A percentile compares a stretch with the other conserved stretches of the same genome.
Evolutionary conservation across 2,329 filamentous ascomycete species (phyloP).

Genomic region (Trichoderma lentiforme): DNA sequence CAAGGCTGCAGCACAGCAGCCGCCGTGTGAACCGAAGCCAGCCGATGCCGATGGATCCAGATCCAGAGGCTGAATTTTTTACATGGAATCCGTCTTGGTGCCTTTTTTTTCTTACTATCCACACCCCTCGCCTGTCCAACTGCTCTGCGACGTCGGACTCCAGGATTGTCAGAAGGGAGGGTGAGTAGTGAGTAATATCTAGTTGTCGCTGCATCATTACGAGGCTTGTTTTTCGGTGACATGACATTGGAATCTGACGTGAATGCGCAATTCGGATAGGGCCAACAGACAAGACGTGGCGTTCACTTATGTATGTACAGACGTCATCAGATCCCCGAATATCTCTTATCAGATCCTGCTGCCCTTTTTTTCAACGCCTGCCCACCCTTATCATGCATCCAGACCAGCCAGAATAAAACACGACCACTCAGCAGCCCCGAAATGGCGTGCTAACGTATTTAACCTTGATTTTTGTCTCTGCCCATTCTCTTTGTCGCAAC

Average conservation of each 20-base stretch:
- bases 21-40: constrained; percentile 19
- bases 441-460: constrained; percentile 5
- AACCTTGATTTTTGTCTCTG: constrained; percentile 13
- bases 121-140: not conserved
- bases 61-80: constrained; percentile 4
- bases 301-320: not conserved
- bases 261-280: not conserved
- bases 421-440: constrained; percentile 1
- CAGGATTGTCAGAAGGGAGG: not conserved
- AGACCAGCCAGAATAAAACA: not conserved
- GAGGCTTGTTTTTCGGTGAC: not conserved
- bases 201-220: not conserved
- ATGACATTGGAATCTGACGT: not conserved
- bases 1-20: not conserved
- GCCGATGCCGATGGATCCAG: constrained; percentile 10
- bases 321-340: not conserved
- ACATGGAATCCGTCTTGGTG: not conserved
- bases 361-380: not conserved
- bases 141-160: constrained; percentile 10
- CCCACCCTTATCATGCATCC: not conserved
- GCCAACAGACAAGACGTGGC: not conserved
- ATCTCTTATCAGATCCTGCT: not conserved
- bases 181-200: not conserved
- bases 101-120: not conserved
- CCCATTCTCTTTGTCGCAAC: not conserved